Base-by-base conservation (phyloP, 2,329 filamentous ascomycete species). In the Verticillium nonalfalfae region DNA sequence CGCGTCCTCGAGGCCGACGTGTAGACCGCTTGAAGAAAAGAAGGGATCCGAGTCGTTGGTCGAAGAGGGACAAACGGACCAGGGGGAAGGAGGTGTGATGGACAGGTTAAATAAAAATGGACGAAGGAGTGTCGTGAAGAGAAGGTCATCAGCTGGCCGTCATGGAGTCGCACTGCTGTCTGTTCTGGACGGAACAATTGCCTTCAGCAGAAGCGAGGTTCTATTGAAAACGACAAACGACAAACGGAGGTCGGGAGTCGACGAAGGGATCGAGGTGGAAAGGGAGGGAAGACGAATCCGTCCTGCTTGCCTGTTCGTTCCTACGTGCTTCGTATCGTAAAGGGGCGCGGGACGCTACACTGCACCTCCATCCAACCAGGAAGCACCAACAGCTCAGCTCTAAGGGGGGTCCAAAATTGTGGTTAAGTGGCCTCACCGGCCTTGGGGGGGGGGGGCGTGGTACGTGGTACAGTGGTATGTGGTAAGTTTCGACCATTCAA, bases 41-140 rank as follows among this genome's bases (percentile, higher is more conserved):
- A 45, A 14, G 21, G 36, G 36, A 58, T 3, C 56, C 50, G 26
- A 7, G 50, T 59, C 40, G 59, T 36, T 54, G 38, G 31, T 38
- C 31, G 60, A 10, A 58, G 38, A 54, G 57, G 39, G 61, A 18
- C 13, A 26, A 31, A 11, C 39, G 9, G 39, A n/a, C 6, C 50
- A 26, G n/a, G 11, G 50, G 40, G 33, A 64, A 70, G 68, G 38
- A 50, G 58, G 33, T 39, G 26, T 15, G 33, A 57, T 56, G 60
- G 39, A 11, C 56, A 10, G 55, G 21, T 57, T 39, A 58, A 58
- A 40, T 15, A 13, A 45, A 45, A 13, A 52, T 4, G 57, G 45
- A 52, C 45, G 15, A 78, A 78, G 68, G 76, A 79, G 67, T 74
- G 76, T 78, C 69, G 67, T 72, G 75, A 79, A 77, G 69, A 64